phyloP scores from a whole-genome alignment of 2,329 filamentous ascomycete genomes.

The Epichloe sp. region DNA sequence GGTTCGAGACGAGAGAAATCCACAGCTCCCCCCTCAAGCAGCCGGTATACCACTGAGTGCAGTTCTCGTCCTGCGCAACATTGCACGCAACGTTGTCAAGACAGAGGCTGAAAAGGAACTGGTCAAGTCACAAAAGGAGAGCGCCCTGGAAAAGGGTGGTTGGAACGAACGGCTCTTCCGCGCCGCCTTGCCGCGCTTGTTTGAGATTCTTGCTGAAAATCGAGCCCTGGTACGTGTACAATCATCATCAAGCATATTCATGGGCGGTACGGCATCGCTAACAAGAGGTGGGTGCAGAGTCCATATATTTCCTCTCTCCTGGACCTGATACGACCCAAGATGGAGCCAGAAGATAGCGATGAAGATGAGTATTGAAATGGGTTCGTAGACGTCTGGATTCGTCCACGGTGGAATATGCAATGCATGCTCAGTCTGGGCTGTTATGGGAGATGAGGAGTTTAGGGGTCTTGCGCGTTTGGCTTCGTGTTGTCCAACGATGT shows the following conservation, averaged over 20 bases:
- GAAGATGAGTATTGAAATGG: conserved; percentile 6
- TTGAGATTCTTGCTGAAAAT: conserved; percentile 60
- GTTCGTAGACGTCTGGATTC: neutral
- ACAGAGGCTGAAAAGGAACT: conserved; percentile 44
- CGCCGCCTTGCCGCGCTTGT: conserved; percentile 49
- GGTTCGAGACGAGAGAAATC: conserved; percentile 43
- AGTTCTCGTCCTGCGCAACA: conserved; percentile 64
- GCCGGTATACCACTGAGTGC: conserved; percentile 69
- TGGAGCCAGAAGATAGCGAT: conserved; percentile 15
- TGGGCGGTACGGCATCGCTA: conserved; percentile 4
- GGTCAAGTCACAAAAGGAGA: conserved; percentile 31
- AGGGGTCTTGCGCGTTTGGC: neutral
- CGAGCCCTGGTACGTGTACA: conserved; percentile 37
- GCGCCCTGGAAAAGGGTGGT: conserved; percentile 33
- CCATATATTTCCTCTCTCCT: conserved; percentile 28
- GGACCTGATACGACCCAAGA: conserved; percentile 20
- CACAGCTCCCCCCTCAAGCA: conserved; percentile 47
- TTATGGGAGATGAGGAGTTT: neutral
- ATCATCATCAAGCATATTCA: neutral
- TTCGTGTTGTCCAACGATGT: neutral
- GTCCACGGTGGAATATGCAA: neutral
- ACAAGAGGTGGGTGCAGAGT: conserved; percentile 16
- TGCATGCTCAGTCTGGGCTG: neutral
- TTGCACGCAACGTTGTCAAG: conserved; percentile 55
- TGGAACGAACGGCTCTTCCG: conserved; percentile 59